A percentile compares a stretch with the other conserved stretches of the same genome.
phyloP scores from a whole-genome alignment of 495 filamentous ascomycete genomes.

The Annulohypoxylon nitens region DNA sequence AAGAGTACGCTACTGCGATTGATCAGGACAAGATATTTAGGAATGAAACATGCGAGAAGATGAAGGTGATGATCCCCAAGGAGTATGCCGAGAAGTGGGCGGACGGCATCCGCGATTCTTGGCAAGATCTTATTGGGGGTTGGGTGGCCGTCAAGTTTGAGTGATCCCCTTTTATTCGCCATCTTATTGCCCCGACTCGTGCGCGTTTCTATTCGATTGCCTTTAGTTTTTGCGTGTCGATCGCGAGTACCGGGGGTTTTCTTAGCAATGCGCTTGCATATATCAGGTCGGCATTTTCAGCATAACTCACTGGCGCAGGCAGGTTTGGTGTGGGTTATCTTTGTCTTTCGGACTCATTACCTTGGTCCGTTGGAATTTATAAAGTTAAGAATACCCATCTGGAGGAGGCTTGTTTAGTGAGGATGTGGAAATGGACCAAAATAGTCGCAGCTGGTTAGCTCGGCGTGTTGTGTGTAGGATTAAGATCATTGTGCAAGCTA shows the following conservation, averaged over 20 bases:
- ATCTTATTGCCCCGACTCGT: neutral
- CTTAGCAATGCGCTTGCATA: neutral
- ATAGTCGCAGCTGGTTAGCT: neutral
- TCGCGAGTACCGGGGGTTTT: neutral
- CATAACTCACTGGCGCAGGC: neutral
- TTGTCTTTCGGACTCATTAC: neutral
- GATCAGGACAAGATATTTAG: constrained; percentile 28
- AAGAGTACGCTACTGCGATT: constrained; percentile 13
- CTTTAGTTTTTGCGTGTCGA: neutral
- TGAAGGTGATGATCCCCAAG: constrained; percentile 22
- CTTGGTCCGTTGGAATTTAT: neutral
- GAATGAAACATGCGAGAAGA: constrained; percentile 37
- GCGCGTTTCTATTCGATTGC: neutral
- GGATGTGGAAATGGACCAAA: neutral
- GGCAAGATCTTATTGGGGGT: constrained; percentile 45
- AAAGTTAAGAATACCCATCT: neutral
- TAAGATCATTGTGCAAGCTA: neutral
- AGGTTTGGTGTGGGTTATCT: neutral
- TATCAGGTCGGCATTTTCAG: neutral
- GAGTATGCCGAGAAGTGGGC: constrained; percentile 41
- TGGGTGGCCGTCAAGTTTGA: constrained; percentile 46
- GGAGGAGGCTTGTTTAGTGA: neutral
- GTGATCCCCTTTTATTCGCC: neutral
- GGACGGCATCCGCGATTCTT: constrained; percentile 36
- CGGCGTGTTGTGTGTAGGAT: neutral